These are phyloP conservation scores for Corymbia calophylla DNA, from an alignment of 441 rosid genomes.

Conservation along the genomic window DNA sequence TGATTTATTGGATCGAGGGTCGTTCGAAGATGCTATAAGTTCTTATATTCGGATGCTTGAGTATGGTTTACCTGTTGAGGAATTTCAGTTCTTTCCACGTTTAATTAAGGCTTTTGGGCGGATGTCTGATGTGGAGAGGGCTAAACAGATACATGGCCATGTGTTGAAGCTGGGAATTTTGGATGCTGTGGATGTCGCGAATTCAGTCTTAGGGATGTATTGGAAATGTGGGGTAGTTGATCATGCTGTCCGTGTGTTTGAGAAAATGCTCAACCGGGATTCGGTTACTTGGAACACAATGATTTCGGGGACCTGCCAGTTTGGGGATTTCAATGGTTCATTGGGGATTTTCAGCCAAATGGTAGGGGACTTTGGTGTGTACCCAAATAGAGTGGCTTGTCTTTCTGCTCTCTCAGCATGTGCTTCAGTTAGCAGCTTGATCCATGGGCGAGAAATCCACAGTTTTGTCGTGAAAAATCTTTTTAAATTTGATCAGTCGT, in stretches of 20 bases:
- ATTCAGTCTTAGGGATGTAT: constrained; percentile 24
- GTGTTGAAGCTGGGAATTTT: constrained; percentile 22
- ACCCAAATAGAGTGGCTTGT: constrained; percentile 21
- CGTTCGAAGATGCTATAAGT: constrained; percentile 24
- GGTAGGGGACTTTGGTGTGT: constrained; percentile 11
- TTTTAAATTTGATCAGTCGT: constrained; percentile 16
- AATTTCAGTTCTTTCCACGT: constrained; percentile 26
- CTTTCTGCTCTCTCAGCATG: constrained; percentile 31
- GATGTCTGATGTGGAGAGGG: constrained; percentile 6
- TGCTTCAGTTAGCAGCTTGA: constrained; percentile 16
- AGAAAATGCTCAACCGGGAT: constrained; percentile 25
- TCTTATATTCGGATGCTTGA: constrained; percentile 22
- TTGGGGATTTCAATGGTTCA: constrained; percentile 13
- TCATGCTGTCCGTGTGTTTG: constrained; percentile 25
- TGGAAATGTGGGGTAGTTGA: constrained; percentile 17
- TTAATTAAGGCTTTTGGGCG: constrained; percentile 35
- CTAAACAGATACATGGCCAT: constrained; percentile 31
- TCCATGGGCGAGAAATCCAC: constrained; percentile 31
- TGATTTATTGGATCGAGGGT: constrained; percentile 20
- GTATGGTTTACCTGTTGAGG: constrained; percentile 14
- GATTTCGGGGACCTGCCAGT: constrained; percentile 26
- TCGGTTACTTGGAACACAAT: constrained; percentile 36
- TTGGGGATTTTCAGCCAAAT: constrained; percentile 21
- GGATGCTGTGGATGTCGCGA: constrained; percentile 20
- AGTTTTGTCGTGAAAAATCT: constrained; percentile 21